Base-by-base conservation (phyloP, 1,139 yeast genomes). In the Pichia sp. region DNA sequence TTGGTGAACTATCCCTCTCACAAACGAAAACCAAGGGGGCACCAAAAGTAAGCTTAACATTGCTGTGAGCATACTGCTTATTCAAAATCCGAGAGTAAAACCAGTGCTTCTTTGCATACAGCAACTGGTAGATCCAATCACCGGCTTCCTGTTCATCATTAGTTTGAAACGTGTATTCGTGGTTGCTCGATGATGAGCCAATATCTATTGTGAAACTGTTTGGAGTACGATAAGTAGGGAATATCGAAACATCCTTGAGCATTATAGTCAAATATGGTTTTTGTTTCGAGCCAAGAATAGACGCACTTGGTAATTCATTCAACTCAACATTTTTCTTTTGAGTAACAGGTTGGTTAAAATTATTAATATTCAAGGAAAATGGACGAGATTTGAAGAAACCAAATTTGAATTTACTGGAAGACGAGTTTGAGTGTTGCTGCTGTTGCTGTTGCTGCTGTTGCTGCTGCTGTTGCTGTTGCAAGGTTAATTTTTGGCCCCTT, bases 1-100 rank as follows among this genome's bases (percentile, higher is more conserved):
- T 74, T 2, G 71, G 57, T 0, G 81, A 71, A 13, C 79, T 74
- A 61, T 90, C 96, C 52, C 97, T 76, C 54, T 75, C 79, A 67
- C 97, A 90, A 5, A 90, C 80, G 62, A 81, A 82, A 49, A 76
- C 79, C 40, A 93, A 75, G 2, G 98, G 97, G 42, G 92, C 85
- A n/a, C 98, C 98, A 76, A 92, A 93, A 3, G 93, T 88, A 4
- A 74, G 64, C 53, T 67, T 76, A 65, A 57, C 74, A 64, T 64
- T 65, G 36, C 61, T 62, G 50, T 61, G 62, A 8, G 49, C 32
- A 32, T 42, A 51, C 15, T 57, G 54, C 62, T 68, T 75, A 59
- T 75, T 78, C 53, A 78, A 68, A 1, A 69, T 38, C 52, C 72
- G 74, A 1, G 85, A 80, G 58, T 65, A 74, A 62, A 75, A 81